These are phyloP conservation scores for Rubia peregrina DNA, from an alignment of 305 asterid genomes.

Conservation along the genomic window DNA sequence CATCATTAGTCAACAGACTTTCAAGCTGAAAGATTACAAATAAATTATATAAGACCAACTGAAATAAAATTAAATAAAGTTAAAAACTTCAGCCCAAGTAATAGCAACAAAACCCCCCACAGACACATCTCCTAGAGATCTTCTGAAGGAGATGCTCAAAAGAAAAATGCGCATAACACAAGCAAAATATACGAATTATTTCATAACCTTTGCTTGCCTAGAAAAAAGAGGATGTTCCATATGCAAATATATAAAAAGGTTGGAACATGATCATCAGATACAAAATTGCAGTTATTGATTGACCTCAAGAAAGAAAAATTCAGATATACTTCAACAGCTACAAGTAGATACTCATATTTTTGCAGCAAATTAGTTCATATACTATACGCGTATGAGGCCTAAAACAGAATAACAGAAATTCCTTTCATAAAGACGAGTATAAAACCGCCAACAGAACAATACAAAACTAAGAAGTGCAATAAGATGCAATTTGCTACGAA, in stretches of 20 bases:
- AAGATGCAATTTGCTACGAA: background rate
- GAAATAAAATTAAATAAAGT: background rate
- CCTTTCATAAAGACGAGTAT: background rate
- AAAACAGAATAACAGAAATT: background rate
- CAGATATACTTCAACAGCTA: background rate
- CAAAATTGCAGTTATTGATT: no score
- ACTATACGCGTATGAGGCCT: background rate
- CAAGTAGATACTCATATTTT: background rate
- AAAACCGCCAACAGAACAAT: background rate
- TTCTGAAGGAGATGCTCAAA: no score
- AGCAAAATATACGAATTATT: background rate
- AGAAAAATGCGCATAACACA: background rate
- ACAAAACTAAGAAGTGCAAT: background rate
- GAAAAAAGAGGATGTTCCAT: background rate
- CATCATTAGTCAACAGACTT: conserved; percentile 51
- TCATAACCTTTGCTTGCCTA: background rate
- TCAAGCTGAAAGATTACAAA: conserved; percentile 59
- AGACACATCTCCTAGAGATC: background rate
- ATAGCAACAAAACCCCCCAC: background rate
- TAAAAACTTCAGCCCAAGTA: background rate
- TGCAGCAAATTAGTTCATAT: background rate
- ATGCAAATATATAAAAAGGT: background rate
- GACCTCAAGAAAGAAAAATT: background rate
- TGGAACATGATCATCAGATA: background rate
- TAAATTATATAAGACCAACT: conserved; percentile 15